Evolutionary conservation across 1,284 basidiomycete genomes (phyloP), one percentile per base, ranked within the genome.

Genomic region (Kwoniella shivajii): DNA sequence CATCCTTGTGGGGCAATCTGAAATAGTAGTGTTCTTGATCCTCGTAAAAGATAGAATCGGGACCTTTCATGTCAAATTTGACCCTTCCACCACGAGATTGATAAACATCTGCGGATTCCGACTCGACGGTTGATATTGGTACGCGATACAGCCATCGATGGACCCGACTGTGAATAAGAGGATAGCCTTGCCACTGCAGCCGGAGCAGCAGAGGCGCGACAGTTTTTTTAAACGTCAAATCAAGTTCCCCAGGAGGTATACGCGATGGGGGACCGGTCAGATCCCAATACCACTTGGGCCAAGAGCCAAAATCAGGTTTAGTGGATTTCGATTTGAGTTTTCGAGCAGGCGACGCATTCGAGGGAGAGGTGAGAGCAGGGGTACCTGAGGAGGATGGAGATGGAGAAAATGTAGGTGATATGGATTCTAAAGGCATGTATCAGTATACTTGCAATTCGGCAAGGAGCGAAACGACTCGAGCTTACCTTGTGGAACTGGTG

Each of bases 251-350:
- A 26, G 61, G 53, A 0, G 67, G 56, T 5, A 67, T 52, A 34
- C 68, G 69, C 13, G 63, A 68, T 1, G 69, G 57, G 0, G 80
- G 75, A 10, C 74, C 71, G 47, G 80, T 78, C 47, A 93, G 84
- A 37, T 98, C 92, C 91, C 90, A 95, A 74, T 92, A 99, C 95
- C 96, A 99, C 71, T 92, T 90, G 0, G 94, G 95, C 84, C 84
- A 85, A 55, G 75, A 73, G 38, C 69, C 74, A 20, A 54, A 14
- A 27, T 58, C 54, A 22, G 29, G n/a, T 29, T 57, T 54, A 7
- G 33, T 10, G 4, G 48, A 36, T 38, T 55, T 59, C 52, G 51
- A 5, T 38, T 39, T 37, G 45, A 38, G 14, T 22, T 45, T 37
- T 27, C 20, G 27, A 18, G 31, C 26, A 26, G 38, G 18, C 11